Evolutionary conservation across 2,329 filamentous ascomycete genomes (phyloP), one percentile per base, ranked within the genome.

Genomic region (Fusarium heterosporum): DNA sequence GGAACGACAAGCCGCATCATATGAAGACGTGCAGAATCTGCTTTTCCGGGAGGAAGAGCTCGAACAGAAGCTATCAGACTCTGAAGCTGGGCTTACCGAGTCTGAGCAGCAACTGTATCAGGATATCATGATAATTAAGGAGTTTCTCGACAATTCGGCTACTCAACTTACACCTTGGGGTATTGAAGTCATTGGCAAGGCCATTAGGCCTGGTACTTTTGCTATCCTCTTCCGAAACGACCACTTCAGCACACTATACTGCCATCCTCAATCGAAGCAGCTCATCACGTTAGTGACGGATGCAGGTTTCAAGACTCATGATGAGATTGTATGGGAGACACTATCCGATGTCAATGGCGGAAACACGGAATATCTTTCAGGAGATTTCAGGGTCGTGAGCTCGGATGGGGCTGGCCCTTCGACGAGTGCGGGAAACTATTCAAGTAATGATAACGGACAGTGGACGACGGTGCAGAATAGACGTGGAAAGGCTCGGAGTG

Each of bases 191-290:
- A 89, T 98, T 38, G 85, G 85, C 1, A 86, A 87, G 49, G 89
- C 86, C 8, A 84, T 97, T 57, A 81, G 85, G 13, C 90, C 93
- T 2, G 95, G 93, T 3, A 88, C 91, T 2, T 87, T 97, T 64
- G 93, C 93, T 1, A 98, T 99, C 48, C 80, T 99, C 2, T 99
- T 99, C 81, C 88, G 96, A 26, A 99, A 99, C 72, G 95, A 99
- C 74, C 96, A 99, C 76, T 99, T 99, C 74, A 93, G 93, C 40
- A 98, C 95, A 0, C 78, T 99, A 0, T 97, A 97, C 78, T 93
- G 94, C 62, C 93, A 98, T 71, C 93, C 95, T 0, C 82, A 89
- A 42, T 93, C 90, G 1, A 84, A 88, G 39, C 86, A 92, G 68
- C 84, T 98, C 2, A 87, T 95, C 66, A 93, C 92, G 0, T 81